Evolutionary conservation across 768 basidiomycete species (phyloP), one percentile per base, ranked within the genome.

Genomic region (Mycena filopes): DNA sequence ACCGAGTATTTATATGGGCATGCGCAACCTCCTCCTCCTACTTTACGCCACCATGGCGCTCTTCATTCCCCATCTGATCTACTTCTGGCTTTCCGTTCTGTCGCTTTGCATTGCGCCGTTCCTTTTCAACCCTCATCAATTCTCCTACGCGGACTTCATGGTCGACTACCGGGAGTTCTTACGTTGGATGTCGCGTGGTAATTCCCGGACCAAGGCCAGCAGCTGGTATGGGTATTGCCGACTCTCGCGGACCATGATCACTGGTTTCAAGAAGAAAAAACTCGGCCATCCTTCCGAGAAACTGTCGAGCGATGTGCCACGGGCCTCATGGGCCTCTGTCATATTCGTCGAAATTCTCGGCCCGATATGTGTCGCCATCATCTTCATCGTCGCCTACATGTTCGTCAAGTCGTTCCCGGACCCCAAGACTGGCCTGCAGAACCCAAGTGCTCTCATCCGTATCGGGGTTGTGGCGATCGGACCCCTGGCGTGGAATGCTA

Each of bases 171-270:
- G 98, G 60, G 98, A 99, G 76, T 98, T 96, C 84, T 78, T 99
- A 50, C 90, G 98, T 50, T 99, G 98, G 98, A 99, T 99, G 96
- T 98, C 95, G 12, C 89, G 98, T 61, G 98, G 98, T 60, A 99
- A 99, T 79, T 98, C 98, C 49, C 84, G 95, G 72, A 92, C 94
- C 18, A 97, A 98, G 75, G 92, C 94, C 53, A 99, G 97, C 80
- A 96, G 94, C 69, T 99, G 98, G 98, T 97, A 99, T 76, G 98
- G 98, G 2, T 99, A 99, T 79, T 99, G 98, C 77, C 94, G 98
- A 71, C 87, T 99, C 63, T 97, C 95, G 40, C 83, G 98, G 67
- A 99, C 98, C 11, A 93, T 94, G 88, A 98, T 99, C 70, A 99
- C 98, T 20, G 98, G 98, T 43, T 99, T 95, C 85, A 99, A 99